phyloP scores from a whole-genome alignment of 1,284 basidiomycete genomes.

The Apiotrichum mycotoxinovorans region DNA sequence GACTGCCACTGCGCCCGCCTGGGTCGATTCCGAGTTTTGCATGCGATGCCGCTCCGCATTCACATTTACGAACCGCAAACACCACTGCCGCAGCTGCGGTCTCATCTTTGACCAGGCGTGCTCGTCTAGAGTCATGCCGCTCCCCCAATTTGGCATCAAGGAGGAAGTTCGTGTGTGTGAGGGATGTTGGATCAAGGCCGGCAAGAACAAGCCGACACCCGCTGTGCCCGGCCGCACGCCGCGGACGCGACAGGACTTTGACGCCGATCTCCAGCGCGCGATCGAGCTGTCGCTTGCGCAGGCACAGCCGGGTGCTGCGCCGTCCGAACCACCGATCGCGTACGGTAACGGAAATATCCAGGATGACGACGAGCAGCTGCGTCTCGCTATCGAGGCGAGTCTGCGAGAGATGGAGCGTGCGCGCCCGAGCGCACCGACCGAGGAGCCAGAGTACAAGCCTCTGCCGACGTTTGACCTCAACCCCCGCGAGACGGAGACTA shows the following conservation, averaged over 20 bases:
- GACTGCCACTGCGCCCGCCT: constrained; percentile 67
- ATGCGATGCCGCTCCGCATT: constrained; percentile 88
- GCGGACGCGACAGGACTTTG: constrained; percentile 55
- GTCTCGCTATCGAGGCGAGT: constrained; percentile 92
- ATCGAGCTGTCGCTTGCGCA: constrained; percentile 87
- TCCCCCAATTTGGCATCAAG: constrained; percentile 91
- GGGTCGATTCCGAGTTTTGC: constrained; percentile 94
- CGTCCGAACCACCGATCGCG: constrained; percentile 67
- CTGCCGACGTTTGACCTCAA: constrained; percentile 73
- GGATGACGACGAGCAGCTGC: constrained; percentile 88
- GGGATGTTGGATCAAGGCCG: constrained; percentile 73
- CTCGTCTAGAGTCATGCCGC: constrained; percentile 74
- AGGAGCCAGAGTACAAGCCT: constrained; percentile 54
- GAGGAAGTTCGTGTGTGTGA: constrained; percentile 96
- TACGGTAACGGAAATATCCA: constrained; percentile 55
- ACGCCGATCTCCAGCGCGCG: constrained; percentile 87
- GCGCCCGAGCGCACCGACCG: constrained; percentile 70
- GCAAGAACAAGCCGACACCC: constrained; percentile 34
- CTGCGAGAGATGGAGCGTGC: constrained; percentile 77
- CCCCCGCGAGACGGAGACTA: constrained; percentile 73
- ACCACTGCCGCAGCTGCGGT: constrained; percentile 98
- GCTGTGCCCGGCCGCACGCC: constrained; percentile 43
- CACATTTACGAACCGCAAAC: constrained; percentile 94
- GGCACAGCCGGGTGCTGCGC: constrained; percentile 53
- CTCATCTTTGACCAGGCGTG: constrained; percentile 94